Percentiles rank a stretch among this genome's conserved stretches.
Conservation (phyloP, 2,329 filamentous ascomycete species). For the Teratosphaeria destructans region DNA sequence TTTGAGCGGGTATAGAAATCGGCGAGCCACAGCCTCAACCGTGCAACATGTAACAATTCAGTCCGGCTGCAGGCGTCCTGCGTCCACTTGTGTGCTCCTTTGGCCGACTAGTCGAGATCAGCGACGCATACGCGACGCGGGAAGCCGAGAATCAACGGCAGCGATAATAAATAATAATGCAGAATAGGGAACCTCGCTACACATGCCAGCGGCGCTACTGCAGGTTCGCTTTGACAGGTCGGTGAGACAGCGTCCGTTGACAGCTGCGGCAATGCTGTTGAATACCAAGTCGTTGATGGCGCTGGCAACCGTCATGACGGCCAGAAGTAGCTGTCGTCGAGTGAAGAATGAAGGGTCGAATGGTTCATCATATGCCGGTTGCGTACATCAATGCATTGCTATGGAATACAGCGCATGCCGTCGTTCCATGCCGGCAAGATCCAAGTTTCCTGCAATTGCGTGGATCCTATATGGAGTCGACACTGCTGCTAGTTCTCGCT, state of each 20-base stretch:
- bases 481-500: neutral
- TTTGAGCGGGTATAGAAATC: neutral
- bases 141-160: neutral
- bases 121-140: neutral
- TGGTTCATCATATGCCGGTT: neutral
- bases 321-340: neutral
- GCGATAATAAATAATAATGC: neutral
- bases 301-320: neutral
- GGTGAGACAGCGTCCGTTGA: neutral
- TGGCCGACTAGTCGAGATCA: neutral
- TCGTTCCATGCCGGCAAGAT: neutral
- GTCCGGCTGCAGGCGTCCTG: neutral
- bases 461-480: neutral
- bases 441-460: neutral
- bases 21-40: neutral
- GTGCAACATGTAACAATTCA: neutral
- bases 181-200: neutral
- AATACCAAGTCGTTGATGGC: neutral
- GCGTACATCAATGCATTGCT: neutral
- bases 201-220: neutral
- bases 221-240: neutral
- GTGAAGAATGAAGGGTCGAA: neutral
- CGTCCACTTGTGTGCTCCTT: neutral
- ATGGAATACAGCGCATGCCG: neutral
- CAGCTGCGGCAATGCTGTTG: neutral